Conservation (phyloP, 2,329 filamentous ascomycete species). For the Ilyonectria sp. region DNA sequence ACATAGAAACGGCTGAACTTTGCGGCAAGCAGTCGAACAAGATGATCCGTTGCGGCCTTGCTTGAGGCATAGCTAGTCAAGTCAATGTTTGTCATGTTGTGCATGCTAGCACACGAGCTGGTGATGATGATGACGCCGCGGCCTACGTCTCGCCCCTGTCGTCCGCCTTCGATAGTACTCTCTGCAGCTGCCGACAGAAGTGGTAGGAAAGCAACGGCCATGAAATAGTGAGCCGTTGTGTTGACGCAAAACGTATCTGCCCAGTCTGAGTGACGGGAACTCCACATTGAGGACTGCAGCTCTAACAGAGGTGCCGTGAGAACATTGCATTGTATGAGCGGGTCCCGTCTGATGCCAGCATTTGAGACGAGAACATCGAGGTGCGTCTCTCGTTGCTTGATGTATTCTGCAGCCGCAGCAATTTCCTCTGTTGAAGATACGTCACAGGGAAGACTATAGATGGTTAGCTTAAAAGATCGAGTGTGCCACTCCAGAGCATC, state of each 20-base stretch:
- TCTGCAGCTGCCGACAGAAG: conserved; percentile 59
- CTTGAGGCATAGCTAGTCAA: conserved; percentile 66
- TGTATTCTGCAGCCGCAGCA: conserved; percentile 47
- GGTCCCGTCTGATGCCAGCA: conserved; percentile 64
- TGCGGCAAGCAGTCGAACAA: conserved; percentile 63
- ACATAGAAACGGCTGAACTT: conserved; percentile 59
- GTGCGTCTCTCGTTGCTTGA: conserved; percentile 55
- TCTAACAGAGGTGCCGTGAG: conserved; percentile 58
- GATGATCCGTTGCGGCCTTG: conserved; percentile 67
- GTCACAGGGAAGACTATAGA: conserved; percentile 44
- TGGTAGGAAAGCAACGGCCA: conserved; percentile 62
- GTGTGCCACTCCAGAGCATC: neutral
- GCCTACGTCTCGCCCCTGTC: conserved; percentile 52
- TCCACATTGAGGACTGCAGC: conserved; percentile 64
- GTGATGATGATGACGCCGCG: conserved; percentile 64
- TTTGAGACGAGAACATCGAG: conserved; percentile 66
- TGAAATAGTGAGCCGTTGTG: conserved; percentile 65
- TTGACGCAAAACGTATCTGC: conserved; percentile 63
- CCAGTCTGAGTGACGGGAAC: conserved; percentile 60
- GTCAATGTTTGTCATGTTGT: conserved; percentile 67
- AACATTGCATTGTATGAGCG: conserved; percentile 59
- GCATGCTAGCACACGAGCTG: conserved; percentile 67
- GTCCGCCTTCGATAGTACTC: conserved; percentile 51
- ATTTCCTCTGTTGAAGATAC: conserved; percentile 60
- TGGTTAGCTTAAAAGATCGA: neutral